A percentile compares a stretch with the other conserved stretches of the same genome.
Conservation (phyloP, 805 yeast genomes). For the Spathaspora hagerdaliae region DNA sequence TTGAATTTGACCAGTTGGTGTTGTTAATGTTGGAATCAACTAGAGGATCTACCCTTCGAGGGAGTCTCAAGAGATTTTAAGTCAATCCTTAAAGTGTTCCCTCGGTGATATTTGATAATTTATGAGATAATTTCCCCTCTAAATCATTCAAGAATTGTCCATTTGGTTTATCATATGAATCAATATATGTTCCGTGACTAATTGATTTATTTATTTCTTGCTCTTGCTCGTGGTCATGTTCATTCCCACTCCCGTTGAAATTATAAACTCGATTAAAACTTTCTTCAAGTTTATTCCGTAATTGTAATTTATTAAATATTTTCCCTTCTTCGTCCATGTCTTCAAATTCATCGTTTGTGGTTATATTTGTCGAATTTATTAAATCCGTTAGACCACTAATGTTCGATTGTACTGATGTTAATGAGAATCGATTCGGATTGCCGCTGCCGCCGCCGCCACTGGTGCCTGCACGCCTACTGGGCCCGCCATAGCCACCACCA, state of each 20-base stretch:
- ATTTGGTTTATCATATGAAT: background rate
- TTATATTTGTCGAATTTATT: slow-evolving; percentile 45
- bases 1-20: too few species aligned
- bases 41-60: too few species aligned
- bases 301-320: slow-evolving; percentile 22
- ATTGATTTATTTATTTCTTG: background rate
- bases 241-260: slow-evolving; percentile 22
- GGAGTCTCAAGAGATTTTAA: background rate
- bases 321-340: slow-evolving; percentile 10
- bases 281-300: slow-evolving; percentile 33
- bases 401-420: slow-evolving; percentile 48
- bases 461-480: background rate
- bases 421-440: slow-evolving; percentile 48
- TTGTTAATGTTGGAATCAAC: too few species aligned
- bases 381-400: slow-evolving; percentile 44
- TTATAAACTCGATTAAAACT: slow-evolving; percentile 34
- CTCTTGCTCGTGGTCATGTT: slow-evolving; percentile 1
- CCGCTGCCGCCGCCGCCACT: background rate
- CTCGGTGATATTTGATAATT: background rate
- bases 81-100: background rate
- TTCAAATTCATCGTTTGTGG: slow-evolving; percentile 20
- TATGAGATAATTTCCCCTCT: background rate
- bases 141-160: slow-evolving; percentile 1
- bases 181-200: background rate
- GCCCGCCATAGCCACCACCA: background rate